Percentiles rank a stretch among this genome's conserved stretches.
Conservation (phyloP, 805 yeast genomes). For the Hanseniaspora valbyensis region DNA sequence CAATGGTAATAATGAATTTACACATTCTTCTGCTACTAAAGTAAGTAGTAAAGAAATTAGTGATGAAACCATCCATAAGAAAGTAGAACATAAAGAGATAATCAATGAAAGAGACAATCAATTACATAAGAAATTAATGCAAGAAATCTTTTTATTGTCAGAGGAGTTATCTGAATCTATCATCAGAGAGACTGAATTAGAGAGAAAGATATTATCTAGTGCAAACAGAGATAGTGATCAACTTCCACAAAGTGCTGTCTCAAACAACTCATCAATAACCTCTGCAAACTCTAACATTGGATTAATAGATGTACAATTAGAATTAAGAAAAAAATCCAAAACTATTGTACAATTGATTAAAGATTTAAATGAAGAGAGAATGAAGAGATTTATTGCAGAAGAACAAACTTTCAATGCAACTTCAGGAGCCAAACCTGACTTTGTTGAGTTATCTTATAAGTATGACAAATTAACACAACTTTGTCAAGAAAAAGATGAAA, state of each 20-base stretch:
- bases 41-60: slow-evolving; percentile 4
- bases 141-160: slow-evolving; percentile 58
- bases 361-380: slow-evolving; percentile 51
- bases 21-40: background rate
- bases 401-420: slow-evolving; percentile 53
- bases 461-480: slow-evolving; percentile 43
- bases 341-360: slow-evolving; percentile 45
- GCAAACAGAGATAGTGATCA: slow-evolving; percentile 6
- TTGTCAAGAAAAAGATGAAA: slow-evolving; percentile 40
- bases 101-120: slow-evolving; percentile 22
- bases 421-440: slow-evolving; percentile 41
- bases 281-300: background rate
- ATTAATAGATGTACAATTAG: slow-evolving; percentile 25
- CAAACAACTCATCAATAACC: background rate
- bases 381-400: slow-evolving; percentile 57
- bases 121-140: slow-evolving; percentile 38
- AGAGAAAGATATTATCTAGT: slow-evolving; percentile 31
- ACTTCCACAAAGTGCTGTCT: slow-evolving; percentile 11
- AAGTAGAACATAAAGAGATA: background rate
- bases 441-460: slow-evolving; percentile 46
- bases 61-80: background rate
- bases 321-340: slow-evolving; percentile 31
- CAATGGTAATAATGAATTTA: background rate
- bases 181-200: slow-evolving; percentile 54
- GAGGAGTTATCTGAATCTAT: slow-evolving; percentile 64